Percentiles rank a stretch among this genome's conserved stretches.
Evolutionary conservation across 2,329 filamentous ascomycete genomes (phyloP).

Genomic region (Fusarium sororula): DNA sequence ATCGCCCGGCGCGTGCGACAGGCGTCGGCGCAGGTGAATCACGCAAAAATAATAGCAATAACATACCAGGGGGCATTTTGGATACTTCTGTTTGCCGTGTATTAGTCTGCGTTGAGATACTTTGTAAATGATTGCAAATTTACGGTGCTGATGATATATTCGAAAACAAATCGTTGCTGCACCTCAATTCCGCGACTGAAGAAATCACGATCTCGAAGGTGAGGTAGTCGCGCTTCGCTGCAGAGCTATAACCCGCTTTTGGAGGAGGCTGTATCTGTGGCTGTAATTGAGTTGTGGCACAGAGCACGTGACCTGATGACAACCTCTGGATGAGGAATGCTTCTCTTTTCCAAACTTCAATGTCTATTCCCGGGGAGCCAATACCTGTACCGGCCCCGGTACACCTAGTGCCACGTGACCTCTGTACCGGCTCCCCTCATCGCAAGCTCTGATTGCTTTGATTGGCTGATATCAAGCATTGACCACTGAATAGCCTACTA

Average conservation of each 20-base stretch:
- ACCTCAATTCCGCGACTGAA: not conserved
- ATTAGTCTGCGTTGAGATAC: not conserved
- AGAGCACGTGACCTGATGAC: not conserved
- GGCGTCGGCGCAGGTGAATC: not conserved
- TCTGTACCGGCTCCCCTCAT: too few relatives aligned
- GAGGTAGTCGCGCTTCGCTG: not conserved
- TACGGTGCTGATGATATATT: not conserved
- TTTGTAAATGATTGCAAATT: not conserved
- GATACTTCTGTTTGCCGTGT: not conserved
- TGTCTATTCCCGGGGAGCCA: too few relatives aligned
- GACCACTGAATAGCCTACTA: too few relatives aligned
- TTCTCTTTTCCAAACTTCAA: not conserved
- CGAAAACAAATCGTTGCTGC: not conserved
- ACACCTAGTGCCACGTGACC: too few relatives aligned
- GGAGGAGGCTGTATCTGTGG: conserved; percentile 9
- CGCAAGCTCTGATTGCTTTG: too few relatives aligned
- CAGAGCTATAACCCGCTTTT: conserved; percentile 9
- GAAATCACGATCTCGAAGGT: conserved; percentile 8
- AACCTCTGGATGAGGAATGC: not conserved
- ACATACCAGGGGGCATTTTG: conserved; percentile 44
- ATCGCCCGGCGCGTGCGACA: not conserved
- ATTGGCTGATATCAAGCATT: too few relatives aligned
- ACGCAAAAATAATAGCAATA: not conserved
- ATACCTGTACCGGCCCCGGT: too few relatives aligned
- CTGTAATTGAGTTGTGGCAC: conserved; percentile 8